Evolutionary conservation across 1,284 basidiomycete species (phyloP).

Genomic region (Moesziomyces aphidis): DNA sequence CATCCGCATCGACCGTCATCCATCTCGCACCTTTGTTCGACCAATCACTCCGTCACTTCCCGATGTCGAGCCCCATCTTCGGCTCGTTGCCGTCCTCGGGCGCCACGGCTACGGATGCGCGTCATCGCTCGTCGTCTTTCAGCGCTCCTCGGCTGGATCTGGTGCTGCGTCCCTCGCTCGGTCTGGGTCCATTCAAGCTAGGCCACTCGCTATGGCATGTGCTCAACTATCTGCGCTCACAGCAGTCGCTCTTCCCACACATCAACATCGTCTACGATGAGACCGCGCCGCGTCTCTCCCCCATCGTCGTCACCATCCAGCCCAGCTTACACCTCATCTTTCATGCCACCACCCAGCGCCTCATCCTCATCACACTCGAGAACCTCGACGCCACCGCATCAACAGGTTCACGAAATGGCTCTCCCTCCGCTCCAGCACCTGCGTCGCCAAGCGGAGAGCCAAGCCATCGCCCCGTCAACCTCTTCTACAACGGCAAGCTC

Average conservation of each 20-base stretch:
- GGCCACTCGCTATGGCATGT: constrained; percentile 55
- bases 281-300: constrained; percentile 24
- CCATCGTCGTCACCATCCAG: constrained; percentile 37
- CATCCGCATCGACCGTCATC: too few species aligned
- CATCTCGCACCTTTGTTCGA: too few species aligned
- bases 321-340: constrained; percentile 48
- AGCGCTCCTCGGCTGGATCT: constrained; percentile 36
- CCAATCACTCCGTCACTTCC: too few species aligned
- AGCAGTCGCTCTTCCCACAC: constrained; percentile 46
- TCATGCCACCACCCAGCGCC: constrained; percentile 32
- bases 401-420: not conserved
- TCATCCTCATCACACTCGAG: constrained; percentile 48
- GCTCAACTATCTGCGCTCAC: constrained; percentile 50
- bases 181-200: constrained; percentile 49
- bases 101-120: constrained; percentile 1
- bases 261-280: constrained; percentile 46
- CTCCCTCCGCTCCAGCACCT: not conserved
- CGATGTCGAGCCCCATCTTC: constrained; percentile 44
- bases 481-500: constrained; percentile 43
- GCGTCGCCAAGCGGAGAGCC: constrained; percentile 8
- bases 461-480: constrained; percentile 35
- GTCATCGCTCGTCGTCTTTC: constrained; percentile 29
- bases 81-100: constrained; percentile 16
- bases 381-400: constrained; percentile 14
- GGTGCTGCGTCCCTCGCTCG: constrained; percentile 29